A percentile compares a stretch with the other conserved stretches of the same genome.
These are phyloP conservation scores for Albifimbria verrucaria DNA, from an alignment of 2,329 filamentous ascomycete species.

Conservation along the genomic window DNA sequence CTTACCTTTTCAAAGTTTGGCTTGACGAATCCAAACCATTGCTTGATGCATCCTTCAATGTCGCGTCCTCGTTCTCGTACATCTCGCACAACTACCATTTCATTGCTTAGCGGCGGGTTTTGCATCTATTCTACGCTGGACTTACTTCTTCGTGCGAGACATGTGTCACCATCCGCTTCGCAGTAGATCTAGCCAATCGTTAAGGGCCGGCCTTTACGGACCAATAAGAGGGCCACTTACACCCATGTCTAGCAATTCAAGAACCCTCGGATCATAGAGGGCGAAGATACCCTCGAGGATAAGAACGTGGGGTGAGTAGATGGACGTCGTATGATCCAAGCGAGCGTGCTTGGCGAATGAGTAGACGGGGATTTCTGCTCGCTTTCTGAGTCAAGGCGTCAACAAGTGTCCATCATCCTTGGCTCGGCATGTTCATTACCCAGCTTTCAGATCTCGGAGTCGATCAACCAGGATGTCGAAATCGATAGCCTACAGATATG, in stretches of 20 bases:
- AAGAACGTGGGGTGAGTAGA: conserved; percentile 95
- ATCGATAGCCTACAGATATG: conserved; percentile 67
- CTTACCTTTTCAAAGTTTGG: conserved; percentile 82
- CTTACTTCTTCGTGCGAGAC: conserved; percentile 81
- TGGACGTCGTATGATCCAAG: conserved; percentile 72
- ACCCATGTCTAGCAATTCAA: conserved; percentile 88
- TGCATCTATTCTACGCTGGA: conserved; percentile 4
- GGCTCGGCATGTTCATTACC: conserved; percentile 54
- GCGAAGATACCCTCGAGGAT: conserved; percentile 96
- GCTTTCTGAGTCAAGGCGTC: conserved; percentile 53
- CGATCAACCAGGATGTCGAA: conserved; percentile 84
- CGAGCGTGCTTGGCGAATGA: conserved; percentile 91
- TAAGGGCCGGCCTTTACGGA: neutral
- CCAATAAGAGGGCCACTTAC: conserved; percentile 37
- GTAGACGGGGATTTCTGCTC: conserved; percentile 89
- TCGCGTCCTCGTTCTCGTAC: conserved; percentile 86
- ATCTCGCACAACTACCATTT: conserved; percentile 69
- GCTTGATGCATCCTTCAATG: conserved; percentile 93
- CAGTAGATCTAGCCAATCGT: conserved; percentile 70
- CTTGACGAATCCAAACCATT: conserved; percentile 96
- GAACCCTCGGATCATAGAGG: conserved; percentile 79
- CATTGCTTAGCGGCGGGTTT: conserved; percentile 8
- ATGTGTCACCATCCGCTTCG: conserved; percentile 92
- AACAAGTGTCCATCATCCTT: neutral
- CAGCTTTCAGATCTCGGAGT: conserved; percentile 81